Conservation (phyloP, 805 yeast species). For the Ogataea thermomethanolica region DNA sequence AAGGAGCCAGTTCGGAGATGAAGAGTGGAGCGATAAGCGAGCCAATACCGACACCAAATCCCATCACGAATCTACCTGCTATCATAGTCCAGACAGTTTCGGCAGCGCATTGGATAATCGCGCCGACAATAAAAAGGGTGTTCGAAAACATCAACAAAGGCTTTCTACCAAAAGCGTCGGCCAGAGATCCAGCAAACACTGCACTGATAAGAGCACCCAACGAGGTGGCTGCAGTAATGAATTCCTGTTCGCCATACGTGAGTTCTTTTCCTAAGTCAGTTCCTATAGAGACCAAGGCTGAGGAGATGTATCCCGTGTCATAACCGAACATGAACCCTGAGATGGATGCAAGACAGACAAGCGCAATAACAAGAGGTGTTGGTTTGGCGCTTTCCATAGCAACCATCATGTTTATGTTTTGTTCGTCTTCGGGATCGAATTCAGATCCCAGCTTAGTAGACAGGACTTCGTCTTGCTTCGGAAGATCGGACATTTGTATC, state of each 20-base stretch:
- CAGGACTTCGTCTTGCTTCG: constrained; percentile 1
- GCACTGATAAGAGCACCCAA: constrained; percentile 87
- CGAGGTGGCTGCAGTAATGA: constrained; percentile 92
- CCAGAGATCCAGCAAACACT: constrained; percentile 71
- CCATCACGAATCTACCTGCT: constrained; percentile 87
- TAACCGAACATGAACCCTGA: constrained; percentile 97
- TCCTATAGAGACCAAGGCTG: constrained; percentile 84
- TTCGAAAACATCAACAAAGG: constrained; percentile 82
- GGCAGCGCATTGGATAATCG: constrained; percentile 79
- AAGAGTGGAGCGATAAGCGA: constrained; percentile 92
- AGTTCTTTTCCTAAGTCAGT: constrained; percentile 63
- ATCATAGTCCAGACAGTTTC: constrained; percentile 87
- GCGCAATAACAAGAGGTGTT: constrained; percentile 57
- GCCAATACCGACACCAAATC: constrained; percentile 95
- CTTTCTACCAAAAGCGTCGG: constrained; percentile 83
- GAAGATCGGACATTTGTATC: background rate
- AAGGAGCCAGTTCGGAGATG: constrained; percentile 89
- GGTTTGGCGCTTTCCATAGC: constrained; percentile 47
- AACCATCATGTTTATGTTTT: constrained; percentile 4
- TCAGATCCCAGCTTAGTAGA: constrained; percentile 5
- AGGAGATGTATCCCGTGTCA: constrained; percentile 95
- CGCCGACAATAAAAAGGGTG: constrained; percentile 77
- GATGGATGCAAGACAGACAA: constrained; percentile 78
- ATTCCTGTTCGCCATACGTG: constrained; percentile 77
- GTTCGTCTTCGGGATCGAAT: constrained; percentile 6